A percentile compares a stretch with the other conserved stretches of the same genome.
Evolutionary conservation across 2,329 filamentous ascomycete genomes (phyloP).

Genomic region (Talaromyces sp.): DNA sequence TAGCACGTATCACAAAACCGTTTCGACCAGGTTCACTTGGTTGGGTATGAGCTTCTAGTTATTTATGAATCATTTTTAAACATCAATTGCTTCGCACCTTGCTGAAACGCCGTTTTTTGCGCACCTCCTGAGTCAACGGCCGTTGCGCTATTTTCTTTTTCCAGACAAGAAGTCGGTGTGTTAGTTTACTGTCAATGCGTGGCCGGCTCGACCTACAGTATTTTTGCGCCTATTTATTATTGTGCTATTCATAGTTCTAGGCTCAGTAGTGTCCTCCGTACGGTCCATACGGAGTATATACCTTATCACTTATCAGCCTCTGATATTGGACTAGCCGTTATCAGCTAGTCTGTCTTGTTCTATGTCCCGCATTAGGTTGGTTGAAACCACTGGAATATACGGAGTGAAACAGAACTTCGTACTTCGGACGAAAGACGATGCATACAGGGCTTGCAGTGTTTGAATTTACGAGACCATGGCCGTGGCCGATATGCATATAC

Average conservation of each 20-base stretch:
- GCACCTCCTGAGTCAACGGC: neutral
- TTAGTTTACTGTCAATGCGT: neutral
- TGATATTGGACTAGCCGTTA: neutral
- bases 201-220: neutral
- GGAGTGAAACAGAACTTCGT: too few species aligned
- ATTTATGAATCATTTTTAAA: neutral
- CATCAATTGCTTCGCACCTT: neutral
- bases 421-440: neutral
- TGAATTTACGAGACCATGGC: neutral
- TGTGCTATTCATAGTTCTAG: neutral
- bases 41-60: neutral
- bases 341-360: neutral
- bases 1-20: neutral
- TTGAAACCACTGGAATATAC: too few species aligned
- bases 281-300: too few species aligned
- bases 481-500: too few species aligned
- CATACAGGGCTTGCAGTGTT: neutral
- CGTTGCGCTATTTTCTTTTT: neutral
- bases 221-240: neutral
- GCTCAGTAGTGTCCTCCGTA: neutral
- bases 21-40: neutral
- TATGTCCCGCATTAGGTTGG: too few species aligned
- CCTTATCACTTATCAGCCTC: neutral
- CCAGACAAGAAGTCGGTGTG: neutral
- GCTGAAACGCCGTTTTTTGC: neutral